These are phyloP conservation scores for Porcisia deanei DNA, from an alignment of 208 protist genomes.

Conservation along the genomic window DNA sequence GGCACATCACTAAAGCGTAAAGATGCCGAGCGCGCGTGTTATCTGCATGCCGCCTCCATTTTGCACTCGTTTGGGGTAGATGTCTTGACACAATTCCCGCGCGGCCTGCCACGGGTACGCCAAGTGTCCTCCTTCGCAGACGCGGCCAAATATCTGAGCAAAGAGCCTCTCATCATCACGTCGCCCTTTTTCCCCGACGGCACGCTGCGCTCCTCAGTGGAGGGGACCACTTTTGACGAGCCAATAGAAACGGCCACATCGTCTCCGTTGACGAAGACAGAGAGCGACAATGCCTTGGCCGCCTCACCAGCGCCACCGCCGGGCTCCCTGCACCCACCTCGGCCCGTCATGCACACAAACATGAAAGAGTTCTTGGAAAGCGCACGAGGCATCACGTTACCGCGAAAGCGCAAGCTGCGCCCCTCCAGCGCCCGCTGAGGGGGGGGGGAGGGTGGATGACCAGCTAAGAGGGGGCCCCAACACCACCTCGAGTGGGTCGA, in stretches of 20 bases:
- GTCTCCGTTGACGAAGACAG: neutral
- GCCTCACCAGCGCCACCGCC: conserved; percentile 4
- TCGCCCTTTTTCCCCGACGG: conserved; percentile 13
- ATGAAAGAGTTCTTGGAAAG: conserved; percentile 59
- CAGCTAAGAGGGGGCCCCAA: no score
- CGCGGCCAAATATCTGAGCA: conserved; percentile 15
- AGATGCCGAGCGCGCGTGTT: conserved; percentile 81
- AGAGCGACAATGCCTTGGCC: neutral
- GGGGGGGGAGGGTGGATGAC: neutral
- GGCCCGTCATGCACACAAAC: conserved; percentile 56
- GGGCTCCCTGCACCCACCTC: conserved; percentile 19
- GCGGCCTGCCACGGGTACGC: conserved; percentile 45
- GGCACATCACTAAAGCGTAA: conserved; percentile 81
- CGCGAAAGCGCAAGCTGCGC: conserved; percentile 26
- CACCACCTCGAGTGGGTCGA: no score
- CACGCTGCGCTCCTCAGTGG: neutral
- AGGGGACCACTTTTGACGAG: neutral
- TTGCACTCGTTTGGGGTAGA: conserved; percentile 53
- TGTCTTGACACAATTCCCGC: conserved; percentile 44
- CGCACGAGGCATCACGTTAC: conserved; percentile 37
- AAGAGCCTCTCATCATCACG: conserved; percentile 8
- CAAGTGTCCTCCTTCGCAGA: conserved; percentile 17
- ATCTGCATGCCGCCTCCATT: conserved; percentile 73
- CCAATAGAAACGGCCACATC: neutral
- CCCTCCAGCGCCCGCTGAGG: conserved; percentile 3